Conservation (phyloP, 164 flowering plant genomes). For the Stephania yunnanensis region DNA sequence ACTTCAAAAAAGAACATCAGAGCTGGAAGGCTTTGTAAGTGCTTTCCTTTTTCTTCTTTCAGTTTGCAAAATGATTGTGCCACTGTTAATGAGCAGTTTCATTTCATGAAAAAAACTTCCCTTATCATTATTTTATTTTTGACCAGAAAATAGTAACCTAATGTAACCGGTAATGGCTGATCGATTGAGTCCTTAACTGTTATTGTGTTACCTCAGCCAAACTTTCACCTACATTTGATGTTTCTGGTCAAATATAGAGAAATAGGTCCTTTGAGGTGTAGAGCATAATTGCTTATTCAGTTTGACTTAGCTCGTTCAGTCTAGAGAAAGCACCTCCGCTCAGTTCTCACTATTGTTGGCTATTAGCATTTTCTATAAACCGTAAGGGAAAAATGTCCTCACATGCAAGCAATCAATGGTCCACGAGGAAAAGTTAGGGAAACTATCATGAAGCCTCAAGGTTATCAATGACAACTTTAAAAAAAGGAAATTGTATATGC, state of each 20-base stretch:
- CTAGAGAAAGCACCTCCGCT: not conserved
- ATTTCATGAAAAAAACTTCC: not conserved
- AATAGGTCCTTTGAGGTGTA: not conserved
- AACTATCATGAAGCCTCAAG: no score
- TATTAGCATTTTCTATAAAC: no score
- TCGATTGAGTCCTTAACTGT: not conserved
- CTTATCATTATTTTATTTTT: not conserved
- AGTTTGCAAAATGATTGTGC: not conserved
- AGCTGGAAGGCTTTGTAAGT: conserved; percentile 65
- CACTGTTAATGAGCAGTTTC: not conserved
- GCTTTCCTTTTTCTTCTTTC: not conserved
- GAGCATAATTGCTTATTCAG: not conserved
- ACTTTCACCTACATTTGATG: not conserved
- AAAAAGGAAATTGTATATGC: not conserved
- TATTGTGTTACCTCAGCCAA: not conserved
- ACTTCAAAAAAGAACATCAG: conserved; percentile 39
- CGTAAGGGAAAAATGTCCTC: no score
- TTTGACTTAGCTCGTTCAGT: not conserved
- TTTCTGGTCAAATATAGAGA: not conserved
- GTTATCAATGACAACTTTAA: no score
- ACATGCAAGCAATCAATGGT: no score
- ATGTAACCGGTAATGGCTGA: not conserved
- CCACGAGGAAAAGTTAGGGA: no score
- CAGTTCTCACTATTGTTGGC: no score
- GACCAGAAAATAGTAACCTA: not conserved